Evolutionary conservation across 805 yeast species (phyloP).

Genomic region (Priceomyces carsonii): DNA sequence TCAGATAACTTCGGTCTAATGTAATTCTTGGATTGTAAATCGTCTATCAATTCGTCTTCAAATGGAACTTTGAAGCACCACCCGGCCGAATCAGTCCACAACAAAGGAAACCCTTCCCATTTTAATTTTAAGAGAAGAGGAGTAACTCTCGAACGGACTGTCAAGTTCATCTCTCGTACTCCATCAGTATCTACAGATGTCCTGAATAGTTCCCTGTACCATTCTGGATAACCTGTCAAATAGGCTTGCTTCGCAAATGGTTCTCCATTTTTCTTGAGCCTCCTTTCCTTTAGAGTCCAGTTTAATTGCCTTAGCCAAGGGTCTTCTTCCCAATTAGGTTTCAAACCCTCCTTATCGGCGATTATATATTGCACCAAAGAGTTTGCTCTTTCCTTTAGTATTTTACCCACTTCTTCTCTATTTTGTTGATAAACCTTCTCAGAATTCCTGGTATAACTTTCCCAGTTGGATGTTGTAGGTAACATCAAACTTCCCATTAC

Average conservation of each 20-base stretch:
- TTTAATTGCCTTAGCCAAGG: conserved; percentile 92
- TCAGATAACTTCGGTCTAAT: conserved; percentile 26
- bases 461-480: conserved; percentile 79
- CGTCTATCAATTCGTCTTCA: conserved; percentile 26
- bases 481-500: conserved; percentile 72
- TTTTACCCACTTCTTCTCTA: conserved; percentile 54
- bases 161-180: conserved; percentile 51
- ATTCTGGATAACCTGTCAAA: conserved; percentile 87
- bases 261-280: conserved; percentile 65
- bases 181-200: conserved; percentile 32
- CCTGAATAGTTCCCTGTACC: conserved; percentile 71
- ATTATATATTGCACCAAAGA: conserved; percentile 49
- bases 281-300: conserved; percentile 70
- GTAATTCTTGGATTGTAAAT: conserved; percentile 42
- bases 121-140: conserved; percentile 73
- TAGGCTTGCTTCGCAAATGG: conserved; percentile 71
- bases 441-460: conserved; percentile 63
- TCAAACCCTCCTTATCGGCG: conserved; percentile 22
- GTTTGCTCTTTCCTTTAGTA: conserved; percentile 59
- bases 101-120: conserved; percentile 84
- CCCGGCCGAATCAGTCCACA: conserved; percentile 78
- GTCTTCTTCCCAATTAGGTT: conserved; percentile 51
- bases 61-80: conserved; percentile 81
- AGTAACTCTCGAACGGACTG: conserved; percentile 72
- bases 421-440: conserved; percentile 67